These are phyloP conservation scores for Saccharomyces mikatae DNA, from an alignment of 805 yeast genomes.

Conservation along the genomic window DNA sequence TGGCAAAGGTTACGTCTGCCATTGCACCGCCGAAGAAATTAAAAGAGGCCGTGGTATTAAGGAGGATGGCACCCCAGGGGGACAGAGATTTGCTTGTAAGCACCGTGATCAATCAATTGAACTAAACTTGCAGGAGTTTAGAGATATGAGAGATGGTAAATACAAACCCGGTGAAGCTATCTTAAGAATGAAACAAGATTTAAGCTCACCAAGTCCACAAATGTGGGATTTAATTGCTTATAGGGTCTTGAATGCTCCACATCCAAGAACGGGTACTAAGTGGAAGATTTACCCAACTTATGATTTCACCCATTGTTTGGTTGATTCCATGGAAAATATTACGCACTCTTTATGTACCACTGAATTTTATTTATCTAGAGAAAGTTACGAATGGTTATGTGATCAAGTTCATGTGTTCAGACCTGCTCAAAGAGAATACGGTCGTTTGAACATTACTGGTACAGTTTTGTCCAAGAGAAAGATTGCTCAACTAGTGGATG, in stretches of 20 bases:
- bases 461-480: constrained; percentile 92
- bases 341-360: constrained; percentile 95
- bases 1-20: constrained; percentile 85
- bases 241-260: constrained; percentile 84
- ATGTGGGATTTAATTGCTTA: constrained; percentile 99
- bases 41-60: constrained; percentile 83
- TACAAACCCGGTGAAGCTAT: constrained; percentile 89
- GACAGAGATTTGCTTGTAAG: constrained; percentile 76
- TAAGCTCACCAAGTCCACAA: constrained; percentile 86
- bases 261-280: constrained; percentile 92
- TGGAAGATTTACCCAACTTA: constrained; percentile 99
- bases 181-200: constrained; percentile 93
- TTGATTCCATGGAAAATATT: constrained; percentile 93
- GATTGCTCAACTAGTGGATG: constrained; percentile 85
- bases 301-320: constrained; percentile 98
- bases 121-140: constrained; percentile 69
- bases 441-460: constrained; percentile 90
- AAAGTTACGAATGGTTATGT: constrained; percentile 97
- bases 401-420: constrained; percentile 90
- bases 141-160: constrained; percentile 85
- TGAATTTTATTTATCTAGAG: constrained; percentile 85
- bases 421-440: constrained; percentile 98
- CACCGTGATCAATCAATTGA: constrained; percentile 67
- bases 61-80: constrained; percentile 90
- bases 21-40: constrained; percentile 86